phyloP scores from a whole-genome alignment of 116 monocot genomes.

The Zostera marina region DNA sequence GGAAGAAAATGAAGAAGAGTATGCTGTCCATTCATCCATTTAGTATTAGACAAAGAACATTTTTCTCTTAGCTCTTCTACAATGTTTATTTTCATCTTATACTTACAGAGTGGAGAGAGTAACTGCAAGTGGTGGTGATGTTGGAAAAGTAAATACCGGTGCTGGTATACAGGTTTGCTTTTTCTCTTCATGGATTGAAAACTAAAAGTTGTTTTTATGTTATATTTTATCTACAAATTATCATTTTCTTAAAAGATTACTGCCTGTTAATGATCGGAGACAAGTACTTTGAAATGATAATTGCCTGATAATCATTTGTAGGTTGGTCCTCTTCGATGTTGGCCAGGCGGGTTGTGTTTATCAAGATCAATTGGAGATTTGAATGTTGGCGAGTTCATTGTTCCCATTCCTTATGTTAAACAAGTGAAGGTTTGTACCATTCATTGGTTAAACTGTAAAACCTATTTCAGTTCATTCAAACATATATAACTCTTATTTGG shows the following conservation, averaged over 20 bases:
- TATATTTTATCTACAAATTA: too few relatives aligned
- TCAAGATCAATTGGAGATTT: conserved; percentile 91
- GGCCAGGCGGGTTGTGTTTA: conserved; percentile 95
- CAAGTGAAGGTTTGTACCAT: conserved; percentile 79
- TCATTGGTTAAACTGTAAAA: neutral
- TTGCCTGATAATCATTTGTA: conserved; percentile 14
- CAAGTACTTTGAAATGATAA: neutral
- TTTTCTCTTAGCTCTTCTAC: neutral
- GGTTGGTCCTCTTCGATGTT: conserved; percentile 90
- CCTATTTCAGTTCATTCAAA: neutral
- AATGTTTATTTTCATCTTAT: neutral
- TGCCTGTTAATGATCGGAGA: neutral
- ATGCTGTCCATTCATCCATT: conserved; percentile 9
- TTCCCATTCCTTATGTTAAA: conserved; percentile 83
- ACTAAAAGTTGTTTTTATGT: neutral
- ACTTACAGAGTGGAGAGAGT: conserved; percentile 45
- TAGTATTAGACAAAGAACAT: neutral
- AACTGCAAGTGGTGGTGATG: conserved; percentile 66
- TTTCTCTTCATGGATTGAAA: neutral
- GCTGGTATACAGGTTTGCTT: conserved; percentile 45
- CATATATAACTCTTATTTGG: neutral
- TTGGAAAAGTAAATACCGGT: conserved; percentile 47
- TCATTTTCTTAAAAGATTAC: too few relatives aligned
- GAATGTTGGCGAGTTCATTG: conserved; percentile 86
- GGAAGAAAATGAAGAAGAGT: conserved; percentile 43